Evolutionary conservation across 192 early-diverging fungal genomes (phyloP), one percentile per base, ranked within the genome.

Genomic region (Cetraspora pellucida): DNA sequence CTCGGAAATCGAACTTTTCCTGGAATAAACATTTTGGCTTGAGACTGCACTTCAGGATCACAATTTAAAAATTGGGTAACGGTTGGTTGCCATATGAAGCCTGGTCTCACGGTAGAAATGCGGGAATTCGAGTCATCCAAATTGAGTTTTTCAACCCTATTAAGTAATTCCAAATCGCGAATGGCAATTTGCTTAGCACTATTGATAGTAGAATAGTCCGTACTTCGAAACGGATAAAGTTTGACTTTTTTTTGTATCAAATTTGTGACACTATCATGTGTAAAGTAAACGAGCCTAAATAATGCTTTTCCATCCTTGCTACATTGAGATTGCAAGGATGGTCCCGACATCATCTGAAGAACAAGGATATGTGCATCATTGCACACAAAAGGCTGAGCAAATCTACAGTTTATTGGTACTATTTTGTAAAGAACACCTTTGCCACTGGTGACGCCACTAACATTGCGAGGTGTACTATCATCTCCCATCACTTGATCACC

Each of bases 331-430:
- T 50, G 49, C 25, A 70, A 49, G 8, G n/a, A 19, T 23, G 68
- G 68, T 2, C 8, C 21, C 25, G 21, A 25, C 6, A 23, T 16
- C 47, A 84, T 77, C 13, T 66, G 66, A 78, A 88, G 78, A 46
- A 88, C 85, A 21, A 88, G 78, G 27, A 88, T 79, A 61, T 88
- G 87, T 37, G 81, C 85, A 50, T 79, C 83, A 59, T 88, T 88
- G 78, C 87, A 88, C 50, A 82, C 85, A 74, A 88, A 88, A 16
- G 80, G 59, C 7, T 85, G 79, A 47, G 82, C 80, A 28, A 46
- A 60, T 45, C 46, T 28, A 28, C 30, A n/a, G 9, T 17, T 23
- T 1, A 44, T 74, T 0, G 87, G 85, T 23, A 77, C 65, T 37
- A 88, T 69, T 63, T 85, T 85, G 71, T 83, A 88, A 77, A 88